These are phyloP conservation scores for Spirogloea muscicola DNA, from an alignment of 139 green algal species.

Conservation along the genomic window DNA sequence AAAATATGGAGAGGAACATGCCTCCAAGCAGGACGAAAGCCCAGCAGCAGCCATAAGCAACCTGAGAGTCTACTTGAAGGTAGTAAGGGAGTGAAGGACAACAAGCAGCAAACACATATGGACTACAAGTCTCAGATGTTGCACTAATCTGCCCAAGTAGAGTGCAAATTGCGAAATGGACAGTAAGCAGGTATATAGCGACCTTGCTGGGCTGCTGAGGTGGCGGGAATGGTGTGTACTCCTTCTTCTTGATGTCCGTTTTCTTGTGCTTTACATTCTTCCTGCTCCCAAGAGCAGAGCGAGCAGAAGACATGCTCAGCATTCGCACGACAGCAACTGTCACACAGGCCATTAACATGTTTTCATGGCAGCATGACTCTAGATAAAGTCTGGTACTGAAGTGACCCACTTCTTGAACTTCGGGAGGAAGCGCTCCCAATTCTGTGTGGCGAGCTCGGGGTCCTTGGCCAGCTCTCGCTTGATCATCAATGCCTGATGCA, in stretches of 20 bases:
- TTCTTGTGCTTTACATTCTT: conserved; percentile 92
- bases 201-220: conserved; percentile 80
- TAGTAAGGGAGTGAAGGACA: too few species aligned
- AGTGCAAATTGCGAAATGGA: too few species aligned
- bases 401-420: conserved; percentile 95
- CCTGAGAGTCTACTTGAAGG: too few species aligned
- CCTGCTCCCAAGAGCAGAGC: too few species aligned
- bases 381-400: too few species aligned
- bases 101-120: too few species aligned
- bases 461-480: conserved; percentile 97
- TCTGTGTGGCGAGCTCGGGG: conserved; percentile 75
- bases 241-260: conserved; percentile 68
- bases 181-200: background rate
- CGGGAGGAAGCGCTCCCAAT: conserved; percentile 97
- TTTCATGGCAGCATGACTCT: background rate
- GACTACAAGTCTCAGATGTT: too few species aligned
- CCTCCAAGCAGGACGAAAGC: too few species aligned
- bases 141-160: too few species aligned
- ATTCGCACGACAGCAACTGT: background rate
- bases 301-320: too few species aligned
- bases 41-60: too few species aligned
- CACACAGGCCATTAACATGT: background rate
- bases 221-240: conserved; percentile 96
- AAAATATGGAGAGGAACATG: too few species aligned
- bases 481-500: conserved; percentile 86